These are phyloP conservation scores for Macadamia tetraphylla DNA, from an alignment of 164 flowering plant species.

Conservation along the genomic window DNA sequence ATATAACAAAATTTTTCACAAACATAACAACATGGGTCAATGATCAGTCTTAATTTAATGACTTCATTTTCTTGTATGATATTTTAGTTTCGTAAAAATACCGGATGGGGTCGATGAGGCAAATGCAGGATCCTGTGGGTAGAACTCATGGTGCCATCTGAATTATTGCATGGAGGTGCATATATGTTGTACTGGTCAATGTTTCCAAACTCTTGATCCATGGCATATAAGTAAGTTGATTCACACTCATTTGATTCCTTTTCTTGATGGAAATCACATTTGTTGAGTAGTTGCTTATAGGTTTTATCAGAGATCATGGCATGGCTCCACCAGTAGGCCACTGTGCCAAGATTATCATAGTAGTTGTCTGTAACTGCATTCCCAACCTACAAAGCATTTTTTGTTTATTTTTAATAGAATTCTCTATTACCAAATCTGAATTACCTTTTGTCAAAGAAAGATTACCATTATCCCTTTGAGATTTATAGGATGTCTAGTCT, in stretches of 20 bases:
- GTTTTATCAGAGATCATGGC: conserved; percentile 86
- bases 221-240: conserved; percentile 54
- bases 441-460: too few relatives aligned
- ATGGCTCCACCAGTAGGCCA: conserved; percentile 93
- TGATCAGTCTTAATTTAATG: too few relatives aligned
- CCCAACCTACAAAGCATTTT: conserved; percentile 46
- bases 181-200: conserved; percentile 91
- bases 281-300: conserved; percentile 49
- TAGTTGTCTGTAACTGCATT: conserved; percentile 87
- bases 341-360: conserved; percentile 82
- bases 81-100: conserved; percentile 7
- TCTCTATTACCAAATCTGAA: too few relatives aligned
- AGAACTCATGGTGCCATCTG: conserved; percentile 31
- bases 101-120: conserved; percentile 58
- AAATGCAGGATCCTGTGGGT: conserved; percentile 36
- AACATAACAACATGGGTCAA: too few relatives aligned
- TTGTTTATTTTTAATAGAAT: too few relatives aligned
- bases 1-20: too few relatives aligned
- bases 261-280: conserved; percentile 53
- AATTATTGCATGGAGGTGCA: conserved; percentile 71
- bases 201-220: conserved; percentile 85
- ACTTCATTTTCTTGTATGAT: background rate
- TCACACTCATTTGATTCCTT: conserved; percentile 72
- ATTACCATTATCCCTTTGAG: conserved; percentile 79
- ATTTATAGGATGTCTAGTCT: conserved; percentile 42